Conservation (phyloP, 768 basidiomycete genomes). For the Flagelloscypha sp. region DNA sequence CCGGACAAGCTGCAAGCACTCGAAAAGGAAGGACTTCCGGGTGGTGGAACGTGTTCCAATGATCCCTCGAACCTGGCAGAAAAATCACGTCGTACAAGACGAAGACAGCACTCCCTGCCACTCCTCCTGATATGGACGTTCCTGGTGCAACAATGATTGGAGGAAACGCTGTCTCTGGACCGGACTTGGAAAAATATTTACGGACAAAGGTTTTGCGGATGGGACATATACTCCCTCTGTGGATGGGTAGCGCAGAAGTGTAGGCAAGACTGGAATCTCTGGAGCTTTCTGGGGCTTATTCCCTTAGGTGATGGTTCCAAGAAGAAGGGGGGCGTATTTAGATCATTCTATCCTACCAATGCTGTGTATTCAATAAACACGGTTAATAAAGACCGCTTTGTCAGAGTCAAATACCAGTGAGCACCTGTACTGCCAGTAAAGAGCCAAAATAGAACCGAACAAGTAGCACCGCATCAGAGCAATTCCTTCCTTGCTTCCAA, state of each 20-base stretch:
- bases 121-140: slow-evolving; percentile 18
- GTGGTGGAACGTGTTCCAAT: slow-evolving; percentile 85
- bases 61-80: slow-evolving; percentile 85
- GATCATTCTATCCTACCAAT: too few species aligned
- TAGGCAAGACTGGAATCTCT: slow-evolving; percentile 31
- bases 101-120: slow-evolving; percentile 18
- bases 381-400: too few species aligned
- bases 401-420: too few species aligned
- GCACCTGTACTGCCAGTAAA: too few species aligned
- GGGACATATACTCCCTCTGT: slow-evolving; percentile 83
- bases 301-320: too few species aligned
- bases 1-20: slow-evolving; percentile 93
- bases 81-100: slow-evolving; percentile 30
- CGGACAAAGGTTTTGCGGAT: slow-evolving; percentile 94
- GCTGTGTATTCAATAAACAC: too few species aligned
- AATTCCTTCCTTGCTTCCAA: too few species aligned
- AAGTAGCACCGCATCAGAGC: too few species aligned
- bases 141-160: slow-evolving; percentile 77
- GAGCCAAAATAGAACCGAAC: too few species aligned
- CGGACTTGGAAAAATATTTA: slow-evolving; percentile 90
- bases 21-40: slow-evolving; percentile 67
- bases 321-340: too few species aligned
- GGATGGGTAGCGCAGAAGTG: slow-evolving; percentile 10
- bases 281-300: too few species aligned
- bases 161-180: slow-evolving; percentile 64